Base-by-base conservation (phyloP, 1,284 basidiomycete species). In the Apiotrichum porosum region DNA sequence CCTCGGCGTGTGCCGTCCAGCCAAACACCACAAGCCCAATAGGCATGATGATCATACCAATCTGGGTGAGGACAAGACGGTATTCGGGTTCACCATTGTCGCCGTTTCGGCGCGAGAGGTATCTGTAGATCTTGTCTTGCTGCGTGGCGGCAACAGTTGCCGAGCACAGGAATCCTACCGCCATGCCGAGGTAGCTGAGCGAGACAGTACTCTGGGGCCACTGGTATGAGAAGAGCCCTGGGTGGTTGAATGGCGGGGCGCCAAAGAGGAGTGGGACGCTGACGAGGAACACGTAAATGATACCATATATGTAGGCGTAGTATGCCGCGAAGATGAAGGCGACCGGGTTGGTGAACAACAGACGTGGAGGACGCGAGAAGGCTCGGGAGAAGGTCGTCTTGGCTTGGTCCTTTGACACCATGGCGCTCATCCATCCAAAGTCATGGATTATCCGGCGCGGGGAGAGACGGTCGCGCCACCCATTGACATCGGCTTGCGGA, bases 21-120 rank as follows among this genome's bases (percentile, higher is more conserved):
- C 41, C 47, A 37, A 73, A 76, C n/a, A 72, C 59, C 40, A 76
- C 51, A 2, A 77, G 54, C 8, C 75, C 76, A 17, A 68, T 38
- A 3, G 76, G 75, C 48, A 76, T 73, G 42, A 76, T 57, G 40
- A 71, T 47, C 75, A 77, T 77, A 9, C 76, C 77, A 3, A 72
- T 63, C 30, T 75, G 68, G 30, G 72, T 72, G 21, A 74, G 61
- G 13, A 75, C 70, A 18, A 76, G 69, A 15, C 74, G 49, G 36
- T 72, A 75, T 46, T 75, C 74, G 3, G 74, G 74, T 46, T 69
- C 61, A 10, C 74, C 72, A 15, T 58, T 38, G 17, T 61, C 61
- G 1, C 60, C 62, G 42, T 66, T 63, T 15, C 57, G 51, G 33
- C 51, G 54, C 14, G 60, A 64, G 1, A 73, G 54, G 26, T 55